Evolutionary conservation across 495 filamentous ascomycete species (phyloP).

Genomic region (Neurospora sp.): DNA sequence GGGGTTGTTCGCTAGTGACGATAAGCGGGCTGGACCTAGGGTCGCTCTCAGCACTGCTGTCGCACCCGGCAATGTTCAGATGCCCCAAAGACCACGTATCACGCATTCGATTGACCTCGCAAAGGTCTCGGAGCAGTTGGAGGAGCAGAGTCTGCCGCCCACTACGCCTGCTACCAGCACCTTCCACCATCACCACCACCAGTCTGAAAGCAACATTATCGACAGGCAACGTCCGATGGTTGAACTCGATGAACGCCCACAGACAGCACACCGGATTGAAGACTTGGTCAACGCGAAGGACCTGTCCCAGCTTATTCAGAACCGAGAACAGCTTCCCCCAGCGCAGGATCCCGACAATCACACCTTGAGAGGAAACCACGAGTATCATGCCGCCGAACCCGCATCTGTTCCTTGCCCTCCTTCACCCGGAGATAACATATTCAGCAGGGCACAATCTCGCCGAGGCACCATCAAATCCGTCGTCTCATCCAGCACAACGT

Average conservation of each 20-base stretch:
- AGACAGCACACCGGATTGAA: constrained; percentile 32
- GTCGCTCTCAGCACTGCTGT: constrained; percentile 51
- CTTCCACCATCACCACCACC: constrained; percentile 30
- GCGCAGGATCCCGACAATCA: constrained; percentile 10
- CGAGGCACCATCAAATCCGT: constrained; percentile 28
- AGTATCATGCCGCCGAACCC: constrained; percentile 6
- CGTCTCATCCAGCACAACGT: constrained; percentile 37
- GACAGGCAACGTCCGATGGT: constrained; percentile 24
- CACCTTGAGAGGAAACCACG: background rate
- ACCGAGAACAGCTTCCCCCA: constrained; percentile 7
- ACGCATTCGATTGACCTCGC: constrained; percentile 22
- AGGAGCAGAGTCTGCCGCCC: constrained; percentile 19
- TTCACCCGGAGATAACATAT: constrained; percentile 38
- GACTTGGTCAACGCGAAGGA: constrained; percentile 19
- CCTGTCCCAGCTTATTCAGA: background rate
- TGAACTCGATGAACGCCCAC: constrained; percentile 26
- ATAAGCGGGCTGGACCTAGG: constrained; percentile 55
- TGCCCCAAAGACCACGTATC: constrained; percentile 30
- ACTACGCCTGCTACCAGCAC: constrained; percentile 26
- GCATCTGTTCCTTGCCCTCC: constrained; percentile 30
- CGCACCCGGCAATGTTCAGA: constrained; percentile 52
- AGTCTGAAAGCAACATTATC: constrained; percentile 38
- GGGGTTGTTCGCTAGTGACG: constrained; percentile 39
- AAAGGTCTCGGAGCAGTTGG: constrained; percentile 1
- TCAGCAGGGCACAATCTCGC: constrained; percentile 17